Conservation (phyloP, 441 rosid genomes). For the Croton setiger region DNA sequence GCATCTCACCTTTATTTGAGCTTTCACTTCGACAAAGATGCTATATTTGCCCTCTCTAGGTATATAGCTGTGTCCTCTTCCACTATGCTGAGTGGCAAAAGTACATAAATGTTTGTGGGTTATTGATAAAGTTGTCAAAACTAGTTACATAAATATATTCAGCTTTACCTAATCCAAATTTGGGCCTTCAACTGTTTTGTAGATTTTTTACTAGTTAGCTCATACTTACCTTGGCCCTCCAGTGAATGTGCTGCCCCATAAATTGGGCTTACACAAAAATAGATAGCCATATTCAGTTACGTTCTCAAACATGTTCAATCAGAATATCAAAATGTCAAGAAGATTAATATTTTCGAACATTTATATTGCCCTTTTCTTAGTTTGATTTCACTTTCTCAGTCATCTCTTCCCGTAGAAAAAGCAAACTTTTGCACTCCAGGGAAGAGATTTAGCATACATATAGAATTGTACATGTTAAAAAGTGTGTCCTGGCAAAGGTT, state of each 20-base stretch:
- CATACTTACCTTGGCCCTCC: too few species aligned
- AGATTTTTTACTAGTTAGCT: too few species aligned
- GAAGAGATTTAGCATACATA: not conserved
- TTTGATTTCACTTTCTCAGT: not conserved
- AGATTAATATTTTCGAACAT: not conserved
- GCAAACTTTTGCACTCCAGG: not conserved
- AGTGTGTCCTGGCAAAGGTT: slow-evolving; percentile 31
- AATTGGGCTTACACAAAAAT: too few species aligned
- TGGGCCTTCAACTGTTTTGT: too few species aligned
- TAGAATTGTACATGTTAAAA: slow-evolving; percentile 23
- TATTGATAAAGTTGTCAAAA: not conserved
- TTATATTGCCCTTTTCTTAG: not conserved
- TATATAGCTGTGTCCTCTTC: not conserved
- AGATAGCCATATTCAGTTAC: not conserved
- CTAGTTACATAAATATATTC: too few species aligned
- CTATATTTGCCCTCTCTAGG: not conserved
- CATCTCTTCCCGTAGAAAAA: not conserved
- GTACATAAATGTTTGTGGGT: not conserved
- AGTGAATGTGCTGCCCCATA: too few species aligned
- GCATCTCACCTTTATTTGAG: not conserved
- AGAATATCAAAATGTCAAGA: not conserved
- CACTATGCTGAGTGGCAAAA: not conserved
- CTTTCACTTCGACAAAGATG: slow-evolving; percentile 1
- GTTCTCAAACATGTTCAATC: too few species aligned
- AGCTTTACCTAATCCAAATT: not conserved